Evolutionary conservation across 768 basidiomycete species (phyloP).

Genomic region (Kwoniella mangroviensis): DNA sequence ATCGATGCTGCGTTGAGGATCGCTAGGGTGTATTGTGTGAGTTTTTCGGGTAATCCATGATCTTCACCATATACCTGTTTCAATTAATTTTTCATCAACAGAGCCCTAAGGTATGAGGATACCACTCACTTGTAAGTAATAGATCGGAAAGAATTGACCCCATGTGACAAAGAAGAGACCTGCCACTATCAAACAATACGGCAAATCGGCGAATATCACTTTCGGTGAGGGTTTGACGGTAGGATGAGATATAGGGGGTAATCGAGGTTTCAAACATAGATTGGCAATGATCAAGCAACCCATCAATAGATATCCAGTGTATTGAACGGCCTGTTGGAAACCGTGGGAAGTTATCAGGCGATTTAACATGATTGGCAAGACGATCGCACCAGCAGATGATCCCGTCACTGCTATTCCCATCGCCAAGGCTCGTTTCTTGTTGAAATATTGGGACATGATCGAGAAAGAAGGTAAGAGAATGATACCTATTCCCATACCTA

Average conservation of each 20-base stretch:
- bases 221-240: constrained; percentile 24
- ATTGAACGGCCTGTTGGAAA: constrained; percentile 39
- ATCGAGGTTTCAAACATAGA: constrained; percentile 13
- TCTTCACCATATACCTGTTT: constrained; percentile 31
- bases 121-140: constrained; percentile 31
- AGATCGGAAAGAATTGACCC: constrained; percentile 43
- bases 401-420: constrained; percentile 62
- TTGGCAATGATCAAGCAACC: constrained; percentile 34
- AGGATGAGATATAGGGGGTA: constrained; percentile 20
- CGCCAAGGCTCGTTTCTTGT: constrained; percentile 59
- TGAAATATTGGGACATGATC: constrained; percentile 63
- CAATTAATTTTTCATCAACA: too few species aligned
- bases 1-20: constrained; percentile 44
- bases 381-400: constrained; percentile 53
- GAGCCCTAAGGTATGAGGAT: neutral
- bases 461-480: constrained; percentile 64
- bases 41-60: constrained; percentile 26
- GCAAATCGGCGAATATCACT: constrained; percentile 22
- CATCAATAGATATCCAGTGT: constrained; percentile 34
- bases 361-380: constrained; percentile 58
- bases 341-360: constrained; percentile 37
- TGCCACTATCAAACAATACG: constrained; percentile 28
- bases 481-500: constrained; percentile 63
- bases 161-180: constrained; percentile 31
- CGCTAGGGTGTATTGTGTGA: constrained; percentile 36